Conservation (phyloP, 2,329 filamentous ascomycete species). For the Hawksworthiomyces lignivorus region DNA sequence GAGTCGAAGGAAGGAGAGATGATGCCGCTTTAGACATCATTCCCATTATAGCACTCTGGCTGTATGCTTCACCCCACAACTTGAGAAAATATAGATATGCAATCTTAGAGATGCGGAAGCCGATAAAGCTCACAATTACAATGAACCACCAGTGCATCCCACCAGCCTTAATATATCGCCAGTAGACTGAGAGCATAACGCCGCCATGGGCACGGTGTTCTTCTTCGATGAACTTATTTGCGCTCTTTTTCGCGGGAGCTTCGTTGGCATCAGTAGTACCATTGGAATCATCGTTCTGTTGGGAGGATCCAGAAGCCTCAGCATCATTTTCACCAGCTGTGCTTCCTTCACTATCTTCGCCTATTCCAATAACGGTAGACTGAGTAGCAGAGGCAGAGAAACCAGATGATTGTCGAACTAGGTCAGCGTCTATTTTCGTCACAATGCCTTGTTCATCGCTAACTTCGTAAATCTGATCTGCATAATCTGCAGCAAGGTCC, state of each 20-base stretch:
- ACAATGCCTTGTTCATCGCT: constrained; percentile 46
- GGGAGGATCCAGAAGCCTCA: constrained; percentile 8
- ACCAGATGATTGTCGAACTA: constrained; percentile 23
- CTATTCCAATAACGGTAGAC: constrained; percentile 24
- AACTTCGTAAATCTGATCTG: constrained; percentile 67
- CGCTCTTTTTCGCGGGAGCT: constrained; percentile 41
- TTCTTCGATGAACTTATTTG: constrained; percentile 73
- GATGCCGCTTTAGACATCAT: constrained; percentile 4
- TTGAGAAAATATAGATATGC: constrained; percentile 76
- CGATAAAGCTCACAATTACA: constrained; percentile 53
- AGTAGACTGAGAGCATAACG: constrained; percentile 69
- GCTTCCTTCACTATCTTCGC: constrained; percentile 14
- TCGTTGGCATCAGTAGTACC: constrained; percentile 35
- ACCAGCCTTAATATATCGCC: constrained; percentile 78
- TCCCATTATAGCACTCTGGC: constrained; percentile 19
- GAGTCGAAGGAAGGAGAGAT: constrained; percentile 4
- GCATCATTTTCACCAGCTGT: constrained; percentile 24
- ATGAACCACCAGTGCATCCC: constrained; percentile 64
- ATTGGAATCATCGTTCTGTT: constrained; percentile 31
- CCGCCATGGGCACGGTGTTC: constrained; percentile 67
- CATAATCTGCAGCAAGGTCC: constrained; percentile 67
- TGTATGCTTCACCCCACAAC: constrained; percentile 75
- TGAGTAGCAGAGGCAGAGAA: constrained; percentile 22
- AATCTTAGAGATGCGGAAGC: constrained; percentile 58
- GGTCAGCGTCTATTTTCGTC: constrained; percentile 5